phyloP scores from a whole-genome alignment of 805 yeast species.

The Zygoascus tannicola region DNA sequence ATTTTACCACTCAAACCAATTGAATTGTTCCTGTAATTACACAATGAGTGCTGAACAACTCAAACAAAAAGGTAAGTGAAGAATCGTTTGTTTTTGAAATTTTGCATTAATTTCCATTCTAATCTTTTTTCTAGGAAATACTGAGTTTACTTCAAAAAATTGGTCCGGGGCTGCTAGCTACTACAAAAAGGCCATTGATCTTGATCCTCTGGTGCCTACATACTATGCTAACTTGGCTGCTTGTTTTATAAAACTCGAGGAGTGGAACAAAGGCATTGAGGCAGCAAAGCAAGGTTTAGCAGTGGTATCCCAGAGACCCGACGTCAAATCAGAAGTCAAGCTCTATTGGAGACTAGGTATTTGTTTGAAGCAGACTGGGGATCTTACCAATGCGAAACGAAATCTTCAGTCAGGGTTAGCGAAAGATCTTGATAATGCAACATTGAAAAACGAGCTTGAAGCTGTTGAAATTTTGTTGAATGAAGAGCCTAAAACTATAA shows the following conservation, averaged over 20 bases:
- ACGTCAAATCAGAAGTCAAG: conserved; percentile 9
- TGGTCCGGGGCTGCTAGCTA: conserved; percentile 12
- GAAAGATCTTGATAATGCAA: conserved; percentile 9
- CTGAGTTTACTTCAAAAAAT: conserved; percentile 5
- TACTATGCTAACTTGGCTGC: conserved; percentile 19
- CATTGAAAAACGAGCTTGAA: conserved; percentile 10
- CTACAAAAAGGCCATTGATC: conserved; percentile 15
- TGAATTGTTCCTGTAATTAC: too few species aligned
- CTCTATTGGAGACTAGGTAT: conserved; percentile 12
- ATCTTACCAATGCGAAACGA: conserved; percentile 6
- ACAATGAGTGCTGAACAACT: conserved; percentile 5
- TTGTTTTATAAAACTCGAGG: conserved; percentile 14
- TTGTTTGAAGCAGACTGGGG: conserved; percentile 11
- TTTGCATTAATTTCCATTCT: neutral
- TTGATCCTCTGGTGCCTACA: conserved; percentile 7
- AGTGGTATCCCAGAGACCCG: neutral
- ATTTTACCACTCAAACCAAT: too few species aligned
- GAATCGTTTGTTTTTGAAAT: neutral
- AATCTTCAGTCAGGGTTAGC: conserved; percentile 11
- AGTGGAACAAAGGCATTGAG: conserved; percentile 10
- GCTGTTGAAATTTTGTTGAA: neutral
- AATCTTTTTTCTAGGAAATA: conserved; percentile 10
- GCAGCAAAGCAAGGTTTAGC: conserved; percentile 14
- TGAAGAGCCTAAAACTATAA: neutral
- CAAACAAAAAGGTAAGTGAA: conserved; percentile 8